Evolutionary conservation across 345 rosid genomes (phyloP).

Genomic region (Pugionium cornutum): DNA sequence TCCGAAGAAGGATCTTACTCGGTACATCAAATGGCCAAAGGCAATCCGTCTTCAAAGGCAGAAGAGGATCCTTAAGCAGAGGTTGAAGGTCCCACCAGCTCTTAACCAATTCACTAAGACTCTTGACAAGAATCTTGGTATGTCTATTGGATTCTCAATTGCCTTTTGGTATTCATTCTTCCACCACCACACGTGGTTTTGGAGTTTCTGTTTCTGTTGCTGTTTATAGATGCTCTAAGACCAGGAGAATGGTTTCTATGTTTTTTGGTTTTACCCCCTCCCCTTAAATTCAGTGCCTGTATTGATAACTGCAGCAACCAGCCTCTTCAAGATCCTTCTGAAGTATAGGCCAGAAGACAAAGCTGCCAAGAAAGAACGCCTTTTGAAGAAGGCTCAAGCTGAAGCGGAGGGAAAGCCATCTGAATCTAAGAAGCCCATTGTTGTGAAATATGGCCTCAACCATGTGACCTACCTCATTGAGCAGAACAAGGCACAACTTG

Average conservation of each 20-base stretch:
- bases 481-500: constrained; percentile 79
- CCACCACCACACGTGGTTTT: too few species aligned
- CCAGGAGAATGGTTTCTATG: too few species aligned
- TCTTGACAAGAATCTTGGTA: constrained; percentile 85
- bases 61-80: constrained; percentile 73
- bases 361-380: constrained; percentile 71
- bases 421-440: constrained; percentile 72
- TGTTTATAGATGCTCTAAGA: too few species aligned
- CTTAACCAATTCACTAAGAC: constrained; percentile 89
- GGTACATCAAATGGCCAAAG: constrained; percentile 79
- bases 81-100: constrained; percentile 90
- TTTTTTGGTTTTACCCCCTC: too few species aligned
- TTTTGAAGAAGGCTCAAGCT: constrained; percentile 63
- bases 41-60: constrained; percentile 73
- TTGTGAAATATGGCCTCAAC: constrained; percentile 70
- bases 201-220: too few species aligned
- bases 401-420: constrained; percentile 67
- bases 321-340: constrained; percentile 57
- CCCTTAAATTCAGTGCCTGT: too few species aligned
- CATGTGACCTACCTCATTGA: constrained; percentile 76
- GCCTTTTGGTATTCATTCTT: too few species aligned
- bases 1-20: constrained; percentile 74
- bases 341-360: constrained; percentile 77
- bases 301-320: constrained; percentile 39
- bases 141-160: too few species aligned